Percentiles rank a stretch among this genome's conserved stretches.
phyloP scores from a whole-genome alignment of 495 filamentous ascomycete genomes.

The Neurospora sp. region DNA sequence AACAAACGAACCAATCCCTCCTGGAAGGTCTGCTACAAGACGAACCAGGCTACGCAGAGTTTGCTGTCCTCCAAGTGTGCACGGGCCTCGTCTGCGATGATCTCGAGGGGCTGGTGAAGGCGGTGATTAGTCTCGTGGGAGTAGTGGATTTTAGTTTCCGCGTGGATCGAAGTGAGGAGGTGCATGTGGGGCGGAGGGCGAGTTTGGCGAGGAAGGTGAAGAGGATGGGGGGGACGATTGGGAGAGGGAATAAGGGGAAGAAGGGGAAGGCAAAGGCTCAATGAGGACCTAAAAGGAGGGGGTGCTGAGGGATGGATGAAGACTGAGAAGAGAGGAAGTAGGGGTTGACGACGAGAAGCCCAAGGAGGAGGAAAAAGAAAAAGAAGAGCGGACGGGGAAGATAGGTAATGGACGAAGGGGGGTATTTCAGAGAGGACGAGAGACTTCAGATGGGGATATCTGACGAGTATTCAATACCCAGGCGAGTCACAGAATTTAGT shows the following conservation, averaged over 20 bases:
- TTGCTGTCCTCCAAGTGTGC: constrained; percentile 74
- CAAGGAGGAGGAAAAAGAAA: not conserved
- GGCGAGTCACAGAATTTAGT: too few species aligned
- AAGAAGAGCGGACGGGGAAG: not conserved
- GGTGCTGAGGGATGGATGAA: not conserved
- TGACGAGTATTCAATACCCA: too few species aligned
- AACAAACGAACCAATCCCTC: not conserved
- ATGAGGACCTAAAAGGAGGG: not conserved
- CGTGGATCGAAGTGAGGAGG: constrained; percentile 5
- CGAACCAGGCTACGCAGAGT: constrained; percentile 71
- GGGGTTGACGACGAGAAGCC: too few species aligned
- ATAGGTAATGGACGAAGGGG: not conserved
- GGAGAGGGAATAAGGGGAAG: not conserved
- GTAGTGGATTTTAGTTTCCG: constrained; percentile 72
- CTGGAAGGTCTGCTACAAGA: constrained; percentile 14
- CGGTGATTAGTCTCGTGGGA: constrained; percentile 62
- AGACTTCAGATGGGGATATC: too few species aligned
- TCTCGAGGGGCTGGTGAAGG: constrained; percentile 49
- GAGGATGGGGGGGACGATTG: constrained; percentile 7
- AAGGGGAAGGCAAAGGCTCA: not conserved
- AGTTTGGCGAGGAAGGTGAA: constrained; percentile 1
- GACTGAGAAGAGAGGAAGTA: not conserved
- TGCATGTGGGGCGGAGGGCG: constrained; percentile 2
- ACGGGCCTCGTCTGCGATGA: constrained; percentile 64
- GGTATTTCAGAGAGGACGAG: not conserved